Conservation (phyloP, 768 basidiomycete species). For the Trametes cinnabarina region DNA sequence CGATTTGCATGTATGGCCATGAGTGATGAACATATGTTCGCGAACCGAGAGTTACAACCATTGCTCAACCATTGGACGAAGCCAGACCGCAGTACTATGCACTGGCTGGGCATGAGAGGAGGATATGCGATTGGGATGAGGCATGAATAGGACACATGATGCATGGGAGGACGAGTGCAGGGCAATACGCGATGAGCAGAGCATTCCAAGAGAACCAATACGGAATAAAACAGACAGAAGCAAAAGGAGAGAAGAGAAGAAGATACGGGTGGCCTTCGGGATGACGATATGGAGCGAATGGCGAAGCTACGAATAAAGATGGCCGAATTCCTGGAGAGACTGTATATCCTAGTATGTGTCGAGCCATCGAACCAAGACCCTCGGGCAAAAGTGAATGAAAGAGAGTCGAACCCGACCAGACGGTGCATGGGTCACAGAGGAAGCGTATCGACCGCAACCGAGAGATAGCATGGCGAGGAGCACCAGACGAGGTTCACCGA, state of each 20-base stretch:
- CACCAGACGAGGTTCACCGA: slow-evolving; percentile 19
- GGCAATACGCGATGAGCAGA: neutral
- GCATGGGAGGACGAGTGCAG: neutral
- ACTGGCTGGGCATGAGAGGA: neutral
- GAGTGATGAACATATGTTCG: too few species aligned
- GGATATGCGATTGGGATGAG: slow-evolving; percentile 4
- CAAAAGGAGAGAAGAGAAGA: neutral
- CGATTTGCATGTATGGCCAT: too few species aligned
- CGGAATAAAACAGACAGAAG: neutral
- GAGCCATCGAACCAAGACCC: neutral
- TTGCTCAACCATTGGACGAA: too few species aligned
- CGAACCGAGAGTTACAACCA: too few species aligned
- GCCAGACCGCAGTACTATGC: too few species aligned
- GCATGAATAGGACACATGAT: slow-evolving; percentile 5
- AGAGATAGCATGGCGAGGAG: neutral
- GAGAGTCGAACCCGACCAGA: neutral
- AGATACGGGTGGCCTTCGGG: too few species aligned
- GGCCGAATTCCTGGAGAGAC: neutral
- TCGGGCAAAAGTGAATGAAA: neutral
- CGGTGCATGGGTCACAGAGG: neutral
- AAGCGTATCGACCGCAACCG: neutral
- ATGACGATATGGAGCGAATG: neutral
- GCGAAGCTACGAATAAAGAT: neutral
- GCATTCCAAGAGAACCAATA: neutral
- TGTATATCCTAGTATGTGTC: neutral